Evolutionary conservation across 805 yeast genomes (phyloP), one percentile per base, ranked within the genome.

Genomic region (Metschnikowia drakensbergensis): DNA sequence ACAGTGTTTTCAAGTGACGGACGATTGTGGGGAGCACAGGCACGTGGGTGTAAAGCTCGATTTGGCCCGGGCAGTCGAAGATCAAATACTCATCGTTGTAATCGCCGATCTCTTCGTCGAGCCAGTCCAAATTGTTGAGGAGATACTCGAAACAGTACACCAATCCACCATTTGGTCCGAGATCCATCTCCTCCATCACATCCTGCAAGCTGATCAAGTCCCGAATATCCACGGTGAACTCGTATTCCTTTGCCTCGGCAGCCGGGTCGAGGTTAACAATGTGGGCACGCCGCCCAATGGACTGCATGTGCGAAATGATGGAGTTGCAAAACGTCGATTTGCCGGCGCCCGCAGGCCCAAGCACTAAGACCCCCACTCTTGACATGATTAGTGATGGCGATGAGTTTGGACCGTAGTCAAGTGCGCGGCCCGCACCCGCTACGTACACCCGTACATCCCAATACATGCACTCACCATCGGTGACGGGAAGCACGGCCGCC

Each of bases 291-390:
- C 99, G 82, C 1, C 98, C 98, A 32, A 87, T 77, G 17, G 89
- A 77, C 65, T 90, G 96, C 83, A 94, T 86, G 65, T 92, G 86
- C 1, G 92, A 69, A 39, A 94, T 85, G 52, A 94, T 77, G 3
- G 96, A 75, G 60, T 88, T 87, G 70, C 98, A 92, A 62, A 92
- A 94, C 0, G 99, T 89, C 41, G 94, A 82, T 66, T 76, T 92
- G 8, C 99, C 99, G 7, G 87, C 98, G 34, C 99, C 99, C 1
- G 99, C 99, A 17, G 99, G 99, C 1, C 99, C 99, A 55, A 94
- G 68, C 1, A 91, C 96, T 53, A 94, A 71, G 9, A 89, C 92
- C 49, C 98, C 99, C 2, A 90, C 96, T 69, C 96, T 77, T 3
- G 97, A 89, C 99, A 94, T 92, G 46, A 3, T 31, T 26, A 4